These are phyloP conservation scores for Candida sojae DNA, from an alignment of 1,139 yeast genomes.

Conservation along the genomic window DNA sequence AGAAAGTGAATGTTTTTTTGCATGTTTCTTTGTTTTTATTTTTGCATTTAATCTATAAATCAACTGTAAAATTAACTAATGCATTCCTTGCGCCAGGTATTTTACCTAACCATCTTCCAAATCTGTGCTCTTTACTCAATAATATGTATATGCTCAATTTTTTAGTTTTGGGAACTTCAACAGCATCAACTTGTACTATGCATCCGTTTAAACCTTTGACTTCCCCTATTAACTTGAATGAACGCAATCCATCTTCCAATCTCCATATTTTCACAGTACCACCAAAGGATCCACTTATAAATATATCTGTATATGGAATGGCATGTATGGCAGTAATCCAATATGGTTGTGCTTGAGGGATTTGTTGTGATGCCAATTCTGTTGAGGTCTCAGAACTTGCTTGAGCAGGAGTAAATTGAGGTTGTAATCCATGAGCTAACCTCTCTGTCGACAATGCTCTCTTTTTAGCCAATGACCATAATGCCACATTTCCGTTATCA, in stretches of 20 bases:
- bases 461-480: constrained; percentile 91
- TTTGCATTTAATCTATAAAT: no score
- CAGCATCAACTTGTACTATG: constrained; percentile 66
- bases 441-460: constrained; percentile 75
- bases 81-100: constrained; percentile 45
- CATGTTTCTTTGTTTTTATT: no score
- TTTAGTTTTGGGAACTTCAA: constrained; percentile 55
- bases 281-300: constrained; percentile 86
- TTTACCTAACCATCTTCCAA: constrained; percentile 76
- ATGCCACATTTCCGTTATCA: constrained; percentile 83
- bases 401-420: constrained; percentile 42
- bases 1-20: no score
- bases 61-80: constrained; percentile 39
- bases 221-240: constrained; percentile 56
- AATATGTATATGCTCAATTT: constrained; percentile 63
- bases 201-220: constrained; percentile 66
- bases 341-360: constrained; percentile 77
- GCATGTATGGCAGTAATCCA: constrained; percentile 84
- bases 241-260: constrained; percentile 57
- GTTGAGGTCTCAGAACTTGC: constrained; percentile 70
- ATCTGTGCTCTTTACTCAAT: constrained; percentile 79
- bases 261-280: constrained; percentile 81
- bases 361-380: constrained; percentile 44
- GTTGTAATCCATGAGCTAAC: constrained; percentile 76
- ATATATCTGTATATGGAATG: constrained; percentile 85